phyloP scores from a whole-genome alignment of 768 basidiomycete species.

The Tulasnella sp. region DNA sequence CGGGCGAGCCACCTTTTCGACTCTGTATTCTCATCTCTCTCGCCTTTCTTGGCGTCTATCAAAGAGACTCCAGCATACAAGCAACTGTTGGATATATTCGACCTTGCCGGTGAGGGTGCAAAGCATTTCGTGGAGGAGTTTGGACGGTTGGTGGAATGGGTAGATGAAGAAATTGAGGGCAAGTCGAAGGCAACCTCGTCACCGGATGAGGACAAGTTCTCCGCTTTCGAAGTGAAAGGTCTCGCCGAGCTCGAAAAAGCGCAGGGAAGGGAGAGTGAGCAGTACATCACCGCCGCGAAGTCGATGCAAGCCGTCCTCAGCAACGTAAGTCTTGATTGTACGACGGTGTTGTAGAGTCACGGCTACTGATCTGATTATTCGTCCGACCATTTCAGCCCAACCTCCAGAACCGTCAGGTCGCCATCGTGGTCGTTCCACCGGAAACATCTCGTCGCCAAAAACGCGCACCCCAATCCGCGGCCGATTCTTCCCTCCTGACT shows the following conservation, averaged over 20 bases:
- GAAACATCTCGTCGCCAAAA: conserved; percentile 32
- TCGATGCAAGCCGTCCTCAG: conserved; percentile 46
- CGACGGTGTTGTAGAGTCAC: conserved; percentile 29
- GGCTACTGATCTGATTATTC: not conserved
- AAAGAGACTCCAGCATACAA: conserved; percentile 24
- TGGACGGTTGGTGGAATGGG: conserved; percentile 46
- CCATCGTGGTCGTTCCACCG: conserved; percentile 40
- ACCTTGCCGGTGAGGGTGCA: conserved; percentile 34
- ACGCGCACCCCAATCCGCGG: conserved; percentile 23
- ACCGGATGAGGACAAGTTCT: conserved; percentile 42
- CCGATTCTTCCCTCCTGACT: conserved; percentile 29
- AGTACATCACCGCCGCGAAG: conserved; percentile 43
- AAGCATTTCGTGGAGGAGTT: conserved; percentile 38
- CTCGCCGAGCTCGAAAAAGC: conserved; percentile 42
- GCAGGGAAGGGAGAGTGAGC: conserved; percentile 46
- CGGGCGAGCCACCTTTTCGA: conserved; percentile 53
- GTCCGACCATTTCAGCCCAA: conserved; percentile 4
- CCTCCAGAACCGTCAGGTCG: not conserved
- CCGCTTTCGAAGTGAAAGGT: conserved; percentile 51
- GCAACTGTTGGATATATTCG: conserved; percentile 37
- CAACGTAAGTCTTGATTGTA: conserved; percentile 34
- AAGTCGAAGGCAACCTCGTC: conserved; percentile 23
- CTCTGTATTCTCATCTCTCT: conserved; percentile 41
- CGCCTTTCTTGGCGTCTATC: conserved; percentile 30
- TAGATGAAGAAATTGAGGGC: conserved; percentile 36